phyloP scores from a whole-genome alignment of 1,139 yeast species.

The Zygoascus hellenicus region DNA sequence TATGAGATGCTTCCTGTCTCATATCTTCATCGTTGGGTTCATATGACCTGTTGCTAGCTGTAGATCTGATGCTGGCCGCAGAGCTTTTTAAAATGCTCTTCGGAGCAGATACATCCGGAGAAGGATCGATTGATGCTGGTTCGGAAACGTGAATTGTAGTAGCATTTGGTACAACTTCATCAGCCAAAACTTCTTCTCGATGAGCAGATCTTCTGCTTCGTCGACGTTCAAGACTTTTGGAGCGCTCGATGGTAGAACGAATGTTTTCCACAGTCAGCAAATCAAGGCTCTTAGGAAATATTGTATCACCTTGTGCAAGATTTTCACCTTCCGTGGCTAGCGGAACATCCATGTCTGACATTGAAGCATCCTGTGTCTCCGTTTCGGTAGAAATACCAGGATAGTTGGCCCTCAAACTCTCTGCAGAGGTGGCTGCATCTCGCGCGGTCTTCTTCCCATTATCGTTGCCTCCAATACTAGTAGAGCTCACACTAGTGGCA shows the following conservation, averaged over 20 bases:
- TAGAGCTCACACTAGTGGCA: not conserved
- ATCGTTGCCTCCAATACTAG: not conserved
- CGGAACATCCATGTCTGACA: too few relatives aligned
- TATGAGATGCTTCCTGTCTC: not conserved
- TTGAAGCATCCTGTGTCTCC: not conserved
- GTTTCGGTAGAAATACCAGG: not conserved
- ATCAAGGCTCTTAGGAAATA: conserved; percentile 35
- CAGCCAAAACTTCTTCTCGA: conserved; percentile 16
- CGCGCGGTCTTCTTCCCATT: not conserved
- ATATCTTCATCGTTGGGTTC: conserved; percentile 5
- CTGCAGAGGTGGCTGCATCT: not conserved
- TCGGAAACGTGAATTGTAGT: conserved; percentile 28
- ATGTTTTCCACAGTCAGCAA: conserved; percentile 33
- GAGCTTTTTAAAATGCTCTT: conserved; percentile 25
- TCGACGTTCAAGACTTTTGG: conserved; percentile 34
- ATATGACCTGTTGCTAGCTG: conserved; percentile 4
- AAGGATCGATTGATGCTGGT: conserved; percentile 12
- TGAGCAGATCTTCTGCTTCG: conserved; percentile 27
- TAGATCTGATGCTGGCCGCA: conserved; percentile 6
- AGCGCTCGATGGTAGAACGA: conserved; percentile 33
- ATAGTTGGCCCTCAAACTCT: not conserved
- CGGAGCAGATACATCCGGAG: conserved; percentile 19
- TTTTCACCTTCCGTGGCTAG: conserved; percentile 9
- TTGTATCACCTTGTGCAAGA: conserved; percentile 30
- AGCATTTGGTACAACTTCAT: conserved; percentile 29